These are phyloP conservation scores for Lipomyces sp. DNA, from an alignment of 805 yeast species.

Conservation along the genomic window DNA sequence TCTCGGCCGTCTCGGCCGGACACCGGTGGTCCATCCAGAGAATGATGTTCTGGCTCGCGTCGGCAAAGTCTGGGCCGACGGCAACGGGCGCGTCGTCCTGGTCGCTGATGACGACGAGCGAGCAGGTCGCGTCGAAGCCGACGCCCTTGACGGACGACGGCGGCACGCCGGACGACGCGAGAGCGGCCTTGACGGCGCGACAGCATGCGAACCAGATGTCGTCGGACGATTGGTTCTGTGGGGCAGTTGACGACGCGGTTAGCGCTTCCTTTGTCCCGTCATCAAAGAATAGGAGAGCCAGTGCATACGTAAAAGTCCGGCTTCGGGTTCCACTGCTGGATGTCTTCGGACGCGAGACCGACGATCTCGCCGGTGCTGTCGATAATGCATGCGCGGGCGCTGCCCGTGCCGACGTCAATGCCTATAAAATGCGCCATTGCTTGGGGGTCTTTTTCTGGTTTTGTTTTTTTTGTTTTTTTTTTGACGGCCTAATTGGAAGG, in stretches of 20 bases:
- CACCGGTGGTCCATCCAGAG: conserved; percentile 99
- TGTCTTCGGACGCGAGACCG: conserved; percentile 68
- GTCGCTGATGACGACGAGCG: conserved; percentile 76
- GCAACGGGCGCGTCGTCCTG: conserved; percentile 65
- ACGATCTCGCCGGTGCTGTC: conserved; percentile 79
- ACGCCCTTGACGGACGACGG: conserved; percentile 71
- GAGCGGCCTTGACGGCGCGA: conserved; percentile 70
- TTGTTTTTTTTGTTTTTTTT: neutral
- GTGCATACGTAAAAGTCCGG: conserved; percentile 47
- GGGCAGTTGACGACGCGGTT: neutral
- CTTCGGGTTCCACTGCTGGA: conserved; percentile 52
- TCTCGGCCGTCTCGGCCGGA: conserved; percentile 67
- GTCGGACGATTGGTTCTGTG: conserved; percentile 71
- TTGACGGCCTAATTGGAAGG: neutral
- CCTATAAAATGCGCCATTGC: conserved; percentile 57
- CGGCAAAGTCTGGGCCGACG: conserved; percentile 81
- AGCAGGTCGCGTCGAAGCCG: conserved; percentile 97
- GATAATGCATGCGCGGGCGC: conserved; percentile 91
- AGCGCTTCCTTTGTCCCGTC: neutral
- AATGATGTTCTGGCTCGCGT: conserved; percentile 73
- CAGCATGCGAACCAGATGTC: conserved; percentile 90
- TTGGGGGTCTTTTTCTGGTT: conserved; percentile 33
- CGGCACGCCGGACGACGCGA: conserved; percentile 71
- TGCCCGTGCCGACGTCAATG: conserved; percentile 96
- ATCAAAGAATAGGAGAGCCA: neutral